phyloP scores from a whole-genome alignment of 2,329 filamentous ascomycete genomes.

The Myotisia sp. region DNA sequence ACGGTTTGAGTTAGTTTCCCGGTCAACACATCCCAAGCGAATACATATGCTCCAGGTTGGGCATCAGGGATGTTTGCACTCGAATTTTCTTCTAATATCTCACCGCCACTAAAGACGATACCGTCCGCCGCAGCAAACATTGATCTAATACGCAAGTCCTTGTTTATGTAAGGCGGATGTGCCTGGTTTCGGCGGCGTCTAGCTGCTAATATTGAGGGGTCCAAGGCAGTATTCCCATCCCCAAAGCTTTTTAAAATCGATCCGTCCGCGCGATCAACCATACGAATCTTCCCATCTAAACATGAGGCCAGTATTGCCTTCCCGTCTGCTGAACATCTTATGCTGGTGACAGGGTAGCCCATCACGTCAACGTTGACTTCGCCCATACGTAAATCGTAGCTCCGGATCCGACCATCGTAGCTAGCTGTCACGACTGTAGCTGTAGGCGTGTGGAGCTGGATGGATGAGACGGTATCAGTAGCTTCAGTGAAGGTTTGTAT shows the following conservation, averaged over 20 bases:
- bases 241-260: conserved; percentile 59
- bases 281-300: conserved; percentile 59
- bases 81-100: conserved; percentile 43
- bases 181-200: conserved; percentile 1
- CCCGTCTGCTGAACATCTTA: conserved; percentile 56
- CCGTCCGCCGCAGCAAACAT: conserved; percentile 62
- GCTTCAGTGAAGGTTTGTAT: conserved; percentile 31
- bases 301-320: conserved; percentile 60
- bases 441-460: conserved; percentile 26
- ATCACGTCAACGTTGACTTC: conserved; percentile 56
- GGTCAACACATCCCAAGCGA: conserved; percentile 69
- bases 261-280: conserved; percentile 69
- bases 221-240: conserved; percentile 19
- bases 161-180: conserved; percentile 41
- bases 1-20: conserved; percentile 54
- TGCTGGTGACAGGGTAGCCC: conserved; percentile 54
- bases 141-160: conserved; percentile 58
- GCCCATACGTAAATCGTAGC: conserved; percentile 72
- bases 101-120: conserved; percentile 67
- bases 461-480: conserved; percentile 27
- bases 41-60: conserved; percentile 23
- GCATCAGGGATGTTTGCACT: conserved; percentile 8
- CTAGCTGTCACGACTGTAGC: conserved; percentile 54
- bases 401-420: conserved; percentile 68
- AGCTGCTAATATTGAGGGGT: conserved; percentile 1